Evolutionary conservation across 345 rosid genomes (phyloP).

Genomic region (Eucalyptus cloeziana): DNA sequence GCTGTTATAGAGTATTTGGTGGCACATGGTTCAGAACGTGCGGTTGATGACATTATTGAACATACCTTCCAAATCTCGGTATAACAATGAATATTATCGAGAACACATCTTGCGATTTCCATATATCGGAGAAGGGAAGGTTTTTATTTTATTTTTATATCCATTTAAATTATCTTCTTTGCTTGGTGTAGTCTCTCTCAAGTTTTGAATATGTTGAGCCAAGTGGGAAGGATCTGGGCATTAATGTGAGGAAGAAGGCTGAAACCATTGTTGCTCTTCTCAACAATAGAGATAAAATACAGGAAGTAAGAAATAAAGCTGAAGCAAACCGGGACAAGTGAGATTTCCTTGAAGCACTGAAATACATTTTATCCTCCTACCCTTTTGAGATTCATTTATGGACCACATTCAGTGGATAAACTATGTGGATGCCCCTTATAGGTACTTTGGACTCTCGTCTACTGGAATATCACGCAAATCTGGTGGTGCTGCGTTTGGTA

Average conservation of each 20-base stretch:
- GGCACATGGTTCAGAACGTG: constrained; percentile 97
- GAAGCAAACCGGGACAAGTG: constrained; percentile 89
- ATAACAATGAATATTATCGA: constrained; percentile 11
- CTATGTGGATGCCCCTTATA: constrained; percentile 4
- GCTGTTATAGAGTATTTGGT: constrained; percentile 89
- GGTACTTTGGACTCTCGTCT: constrained; percentile 94
- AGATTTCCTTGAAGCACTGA: constrained; percentile 6
- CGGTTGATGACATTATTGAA: constrained; percentile 92
- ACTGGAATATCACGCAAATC: constrained; percentile 64
- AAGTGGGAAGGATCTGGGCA: constrained; percentile 85
- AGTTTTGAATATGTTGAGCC: constrained; percentile 97
- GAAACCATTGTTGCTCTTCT: constrained; percentile 65
- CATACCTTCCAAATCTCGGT: constrained; percentile 96
- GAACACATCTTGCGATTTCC: neutral
- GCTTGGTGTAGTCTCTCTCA: constrained; percentile 55
- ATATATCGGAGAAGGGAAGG: neutral
- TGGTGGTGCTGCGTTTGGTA: constrained; percentile 48
- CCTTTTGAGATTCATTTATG: neutral
- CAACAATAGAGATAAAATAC: constrained; percentile 79
- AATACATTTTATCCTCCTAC: neutral
- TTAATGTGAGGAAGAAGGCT: constrained; percentile 92
- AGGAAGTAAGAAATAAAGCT: constrained; percentile 86
- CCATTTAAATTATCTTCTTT: constrained; percentile 6
- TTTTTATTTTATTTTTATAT: constrained; percentile 4
- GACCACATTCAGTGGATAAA: neutral